A percentile compares a stretch with the other conserved stretches of the same genome.
Evolutionary conservation across 257 asterid species (phyloP).

Genomic region (Scutellaria barbata): DNA sequence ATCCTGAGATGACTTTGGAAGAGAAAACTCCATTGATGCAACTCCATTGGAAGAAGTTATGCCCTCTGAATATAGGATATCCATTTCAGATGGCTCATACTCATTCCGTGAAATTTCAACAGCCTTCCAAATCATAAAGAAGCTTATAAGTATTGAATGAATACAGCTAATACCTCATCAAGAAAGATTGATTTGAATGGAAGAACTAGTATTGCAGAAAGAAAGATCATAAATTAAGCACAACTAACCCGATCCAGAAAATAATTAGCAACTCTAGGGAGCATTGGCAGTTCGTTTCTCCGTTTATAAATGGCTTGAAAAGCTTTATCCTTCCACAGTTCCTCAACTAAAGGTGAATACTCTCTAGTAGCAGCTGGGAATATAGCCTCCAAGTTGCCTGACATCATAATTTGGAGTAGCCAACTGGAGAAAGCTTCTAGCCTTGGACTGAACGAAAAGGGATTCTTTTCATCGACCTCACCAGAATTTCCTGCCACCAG

Average conservation of each 20-base stretch:
- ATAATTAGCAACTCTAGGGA: conserved; percentile 79
- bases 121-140: conserved; percentile 55
- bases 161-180: conserved; percentile 1
- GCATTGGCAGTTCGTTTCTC: conserved; percentile 65
- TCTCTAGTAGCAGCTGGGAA: conserved; percentile 92
- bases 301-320: conserved; percentile 81
- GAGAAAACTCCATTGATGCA: conserved; percentile 73
- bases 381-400: conserved; percentile 80
- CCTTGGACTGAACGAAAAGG: conserved; percentile 57
- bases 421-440: conserved; percentile 69
- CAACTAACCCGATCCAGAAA: conserved; percentile 74
- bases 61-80: conserved; percentile 85
- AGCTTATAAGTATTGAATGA: conserved; percentile 27
- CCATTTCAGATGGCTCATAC: conserved; percentile 88
- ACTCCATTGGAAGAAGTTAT: conserved; percentile 76
- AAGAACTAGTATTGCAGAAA: background rate
- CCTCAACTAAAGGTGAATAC: conserved; percentile 73
- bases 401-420: conserved; percentile 68
- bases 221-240: conserved; percentile 8
- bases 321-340: conserved; percentile 70
- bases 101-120: conserved; percentile 72
- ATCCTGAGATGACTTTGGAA: conserved; percentile 61
- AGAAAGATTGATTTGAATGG: background rate
- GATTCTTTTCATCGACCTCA: conserved; percentile 47
- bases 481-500: conserved; percentile 50